Evolutionary conservation across 2,329 filamentous ascomycete genomes (phyloP), one percentile per base, ranked within the genome.

Genomic region (Westerdykella ornata): DNA sequence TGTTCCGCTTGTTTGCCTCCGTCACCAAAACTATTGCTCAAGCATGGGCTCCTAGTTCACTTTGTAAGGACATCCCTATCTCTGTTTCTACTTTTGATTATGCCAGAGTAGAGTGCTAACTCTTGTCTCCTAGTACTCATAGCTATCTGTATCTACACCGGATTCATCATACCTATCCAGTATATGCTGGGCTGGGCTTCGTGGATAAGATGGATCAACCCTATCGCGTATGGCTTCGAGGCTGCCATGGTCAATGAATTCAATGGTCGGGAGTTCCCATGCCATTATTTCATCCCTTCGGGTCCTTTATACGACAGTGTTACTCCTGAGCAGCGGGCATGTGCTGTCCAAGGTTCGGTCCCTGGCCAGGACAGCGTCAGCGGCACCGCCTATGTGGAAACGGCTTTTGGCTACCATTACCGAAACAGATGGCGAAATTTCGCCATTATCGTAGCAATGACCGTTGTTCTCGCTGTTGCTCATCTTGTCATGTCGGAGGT

Each of bases 151-250:
- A 77, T 73, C 3, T 74, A 72, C 57, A 85, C 82, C 8, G 83
- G 81, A 30, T 84, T 88, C 58, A 66, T 78, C 13, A 81, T 83
- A 52, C 76, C 78, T 0, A 77, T 79, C 52, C 72, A 75, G 12
- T 72, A 83, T 76, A 80, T 61, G 56, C 42, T 22, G 16, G 49
- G 46, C 12, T 69, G 35, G 69, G 71, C 47, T 60, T 69, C 13
- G 46, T 66, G 36, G 60, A 59, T 51, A 53, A 88, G 84, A 62
- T 92, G 85, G 61, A 71, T 90, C 19, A 80, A 90, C 45, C 85
- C 85, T 1, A 71, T 94, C 1, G 77, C 77, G 0, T 94, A 92
- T 48, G 79, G 79, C 0, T 94, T 92, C 54, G 86, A 94, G 61
- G 71, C 78, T 0, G 69, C 92, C 15, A 80, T 89, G 72, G 76